phyloP scores from a whole-genome alignment of 331 rosid species.

The Prunus yedoensis region DNA sequence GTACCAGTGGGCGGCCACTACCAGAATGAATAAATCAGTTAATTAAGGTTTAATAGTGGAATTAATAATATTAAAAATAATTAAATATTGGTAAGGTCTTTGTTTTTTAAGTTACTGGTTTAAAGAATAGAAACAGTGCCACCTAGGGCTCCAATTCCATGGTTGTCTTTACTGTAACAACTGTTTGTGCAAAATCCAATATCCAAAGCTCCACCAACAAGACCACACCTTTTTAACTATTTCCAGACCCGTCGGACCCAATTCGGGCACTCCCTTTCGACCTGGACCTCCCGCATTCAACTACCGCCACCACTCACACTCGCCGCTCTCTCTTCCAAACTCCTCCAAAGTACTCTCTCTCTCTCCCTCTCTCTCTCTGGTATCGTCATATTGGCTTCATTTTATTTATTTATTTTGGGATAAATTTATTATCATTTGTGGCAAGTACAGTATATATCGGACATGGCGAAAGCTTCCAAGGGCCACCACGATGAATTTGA shows the following conservation, averaged over 20 bases:
- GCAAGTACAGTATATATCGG: not conserved
- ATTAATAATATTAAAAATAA: not conserved
- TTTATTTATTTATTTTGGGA: not conserved
- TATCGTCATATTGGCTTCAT: not conserved
- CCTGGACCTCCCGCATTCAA: constrained; percentile 21
- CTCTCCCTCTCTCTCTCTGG: constrained; percentile 2
- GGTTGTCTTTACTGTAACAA: not conserved
- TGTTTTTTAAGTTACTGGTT: not conserved
- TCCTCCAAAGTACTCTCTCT: not conserved
- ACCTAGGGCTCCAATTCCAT: not conserved
- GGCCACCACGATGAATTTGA: constrained; percentile 63
- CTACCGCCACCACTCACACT: constrained; percentile 5
- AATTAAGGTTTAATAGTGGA: not conserved
- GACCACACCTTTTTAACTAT: not conserved
- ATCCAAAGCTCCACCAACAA: not conserved
- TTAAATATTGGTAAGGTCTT: not conserved
- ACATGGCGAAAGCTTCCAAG: constrained; percentile 74
- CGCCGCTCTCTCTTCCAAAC: not conserved
- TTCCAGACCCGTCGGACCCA: constrained; percentile 20
- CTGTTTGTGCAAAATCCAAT: not conserved
- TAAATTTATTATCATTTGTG: not conserved
- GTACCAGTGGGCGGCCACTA: not conserved
- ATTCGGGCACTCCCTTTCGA: not conserved
- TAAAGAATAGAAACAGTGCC: not conserved
- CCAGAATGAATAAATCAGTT: not conserved